A percentile compares a stretch with the other conserved stretches of the same genome.
phyloP scores from a whole-genome alignment of 2,329 filamentous ascomycete species.

The Trichophaea hybrida region DNA sequence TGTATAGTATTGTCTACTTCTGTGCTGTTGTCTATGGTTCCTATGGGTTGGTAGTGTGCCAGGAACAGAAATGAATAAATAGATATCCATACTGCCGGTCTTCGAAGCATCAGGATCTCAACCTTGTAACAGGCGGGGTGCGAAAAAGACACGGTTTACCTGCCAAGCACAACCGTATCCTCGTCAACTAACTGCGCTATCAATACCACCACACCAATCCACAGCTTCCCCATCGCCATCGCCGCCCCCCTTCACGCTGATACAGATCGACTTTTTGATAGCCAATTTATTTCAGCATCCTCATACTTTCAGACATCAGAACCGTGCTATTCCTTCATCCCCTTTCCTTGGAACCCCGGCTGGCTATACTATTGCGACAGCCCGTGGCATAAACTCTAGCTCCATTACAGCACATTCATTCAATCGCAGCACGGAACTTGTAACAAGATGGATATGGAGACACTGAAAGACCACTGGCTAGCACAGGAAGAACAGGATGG shows the following conservation, averaged over 20 bases:
- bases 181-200: background rate
- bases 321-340: background rate
- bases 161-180: background rate
- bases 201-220: too few species aligned
- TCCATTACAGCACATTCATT: background rate
- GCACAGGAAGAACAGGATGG: conserved; percentile 95
- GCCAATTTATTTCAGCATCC: background rate
- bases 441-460: conserved; percentile 69
- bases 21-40: too few species aligned
- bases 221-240: background rate
- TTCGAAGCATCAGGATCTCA: too few species aligned
- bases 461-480: conserved; percentile 87
- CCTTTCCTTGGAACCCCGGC: background rate
- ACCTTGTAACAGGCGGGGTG: background rate
- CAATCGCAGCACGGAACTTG: background rate
- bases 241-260: background rate
- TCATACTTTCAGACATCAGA: background rate
- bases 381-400: background rate
- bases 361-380: background rate
- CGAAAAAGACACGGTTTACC: background rate
- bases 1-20: too few species aligned
- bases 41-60: too few species aligned
- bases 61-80: too few species aligned
- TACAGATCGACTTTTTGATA: background rate
- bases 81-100: too few species aligned